Conservation (phyloP, 2,329 filamentous ascomycete genomes). For the Paecilomyces formosus region DNA sequence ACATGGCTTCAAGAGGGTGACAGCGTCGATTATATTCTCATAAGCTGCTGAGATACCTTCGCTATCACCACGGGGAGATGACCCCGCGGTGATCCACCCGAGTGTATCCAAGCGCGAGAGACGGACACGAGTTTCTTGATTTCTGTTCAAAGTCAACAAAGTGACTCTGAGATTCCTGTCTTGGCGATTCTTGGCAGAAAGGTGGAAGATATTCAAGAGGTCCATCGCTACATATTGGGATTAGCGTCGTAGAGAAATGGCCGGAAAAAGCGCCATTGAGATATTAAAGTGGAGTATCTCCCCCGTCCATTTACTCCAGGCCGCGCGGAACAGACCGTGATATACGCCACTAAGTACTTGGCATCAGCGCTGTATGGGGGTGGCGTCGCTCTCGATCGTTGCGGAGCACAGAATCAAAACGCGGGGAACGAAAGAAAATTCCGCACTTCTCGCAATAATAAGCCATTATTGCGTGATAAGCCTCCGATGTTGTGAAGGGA, state of each 20-base stretch:
- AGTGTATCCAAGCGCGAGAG: background rate
- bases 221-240: background rate
- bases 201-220: background rate
- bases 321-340: background rate
- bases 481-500: background rate
- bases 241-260: background rate
- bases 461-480: background rate
- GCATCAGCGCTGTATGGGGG: background rate
- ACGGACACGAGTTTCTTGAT: background rate
- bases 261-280: slow-evolving; percentile 19
- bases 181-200: background rate
- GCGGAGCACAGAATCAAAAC: background rate
- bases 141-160: background rate
- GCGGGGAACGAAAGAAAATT: background rate
- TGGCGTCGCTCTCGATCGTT: background rate
- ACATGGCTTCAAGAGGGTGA: background rate
- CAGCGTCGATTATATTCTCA: background rate
- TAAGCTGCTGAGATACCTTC: background rate
- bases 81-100: background rate
- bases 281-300: slow-evolving; percentile 24
- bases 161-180: background rate
- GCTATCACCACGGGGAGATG: background rate
- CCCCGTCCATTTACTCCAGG: background rate
- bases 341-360: background rate
- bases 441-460: background rate